Conservation (phyloP, 257 asterid species). For the Handroanthus guayacan region DNA sequence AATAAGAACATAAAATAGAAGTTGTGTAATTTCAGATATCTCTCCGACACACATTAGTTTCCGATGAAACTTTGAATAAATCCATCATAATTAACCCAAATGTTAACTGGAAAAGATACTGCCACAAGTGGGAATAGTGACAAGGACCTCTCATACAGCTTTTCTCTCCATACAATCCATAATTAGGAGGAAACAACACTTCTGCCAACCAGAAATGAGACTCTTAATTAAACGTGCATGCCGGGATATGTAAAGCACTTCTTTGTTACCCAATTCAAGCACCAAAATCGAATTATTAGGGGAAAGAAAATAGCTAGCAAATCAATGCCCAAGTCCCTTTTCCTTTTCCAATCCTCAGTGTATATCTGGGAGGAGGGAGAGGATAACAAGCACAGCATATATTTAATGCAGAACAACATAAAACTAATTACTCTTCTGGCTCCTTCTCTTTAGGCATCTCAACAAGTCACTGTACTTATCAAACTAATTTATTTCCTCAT, state of each 20-base stretch:
- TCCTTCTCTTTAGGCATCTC: not conserved
- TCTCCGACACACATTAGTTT: not conserved
- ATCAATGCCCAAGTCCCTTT: not conserved
- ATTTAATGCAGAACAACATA: not conserved
- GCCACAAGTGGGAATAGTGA: not conserved
- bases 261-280: not conserved
- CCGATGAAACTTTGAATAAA: not conserved
- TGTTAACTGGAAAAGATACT: not conserved
- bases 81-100: not conserved
- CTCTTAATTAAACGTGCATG: too few relatives aligned
- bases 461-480: not conserved
- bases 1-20: not conserved
- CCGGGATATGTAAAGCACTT: too few relatives aligned
- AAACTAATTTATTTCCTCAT: not conserved
- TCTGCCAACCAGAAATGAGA: too few relatives aligned
- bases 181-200: too few relatives aligned
- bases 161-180: too few relatives aligned
- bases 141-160: not conserved
- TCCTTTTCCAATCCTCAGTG: not conserved
- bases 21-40: not conserved
- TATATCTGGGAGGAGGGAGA: not conserved
- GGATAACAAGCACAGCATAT: not conserved
- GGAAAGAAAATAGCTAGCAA: not conserved
- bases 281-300: not conserved
- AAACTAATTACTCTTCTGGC: not conserved